Evolutionary conservation across 176 grass and related monocot genomes (phyloP), one percentile per base, ranked within the genome.

Genomic region (Phoenix roebelenii): DNA sequence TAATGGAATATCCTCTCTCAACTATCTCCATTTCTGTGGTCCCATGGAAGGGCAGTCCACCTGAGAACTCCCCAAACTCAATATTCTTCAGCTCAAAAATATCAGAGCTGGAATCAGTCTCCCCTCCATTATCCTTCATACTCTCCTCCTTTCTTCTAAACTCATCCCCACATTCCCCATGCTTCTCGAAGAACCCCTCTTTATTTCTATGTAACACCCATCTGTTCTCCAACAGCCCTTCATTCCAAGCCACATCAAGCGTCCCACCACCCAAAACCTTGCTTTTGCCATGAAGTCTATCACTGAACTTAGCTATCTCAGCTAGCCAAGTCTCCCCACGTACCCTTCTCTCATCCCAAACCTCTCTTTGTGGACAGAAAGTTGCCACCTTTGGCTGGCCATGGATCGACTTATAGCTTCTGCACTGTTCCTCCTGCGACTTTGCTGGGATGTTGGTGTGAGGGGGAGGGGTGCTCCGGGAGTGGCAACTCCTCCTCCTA

Each of bases 91-190:
- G 61, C 61, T 64, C 61, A 24, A 64, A 64, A 18, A 64, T 20
- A 44, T 64, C 64, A 3, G 64, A 66, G 64, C 64, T 66, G 22
- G 64, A 66, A 4, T 66, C 64, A 22, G 52, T 68, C 35, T 16
- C 52, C 16, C 18, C 18, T 7, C 52, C 52, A 39, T 35, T n/a
- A 4, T 22, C 49, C 6, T 65, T 16, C n/a, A 7, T 39, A 39
- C 16, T 25, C 3, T 35, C 17, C 3, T 0, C 25, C 3, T n/a
- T 35, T n/a, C n/a, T 23, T 19, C 52, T 15, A 18, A 10, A 17
- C 52, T 22, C 10, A 7, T 22, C n/a, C 15, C 65, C 32, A 15
- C 17, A 50, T 67, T 30, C 23, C 7, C 15, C 16, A 29, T 59
- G 24, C 5, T 55, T 9, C 7, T 19, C n/a, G 0, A 54, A 18